Evolutionary conservation across 2,329 filamentous ascomycete genomes (phyloP), one percentile per base, ranked within the genome.

Genomic region (Fonsecaea pedrosoi): DNA sequence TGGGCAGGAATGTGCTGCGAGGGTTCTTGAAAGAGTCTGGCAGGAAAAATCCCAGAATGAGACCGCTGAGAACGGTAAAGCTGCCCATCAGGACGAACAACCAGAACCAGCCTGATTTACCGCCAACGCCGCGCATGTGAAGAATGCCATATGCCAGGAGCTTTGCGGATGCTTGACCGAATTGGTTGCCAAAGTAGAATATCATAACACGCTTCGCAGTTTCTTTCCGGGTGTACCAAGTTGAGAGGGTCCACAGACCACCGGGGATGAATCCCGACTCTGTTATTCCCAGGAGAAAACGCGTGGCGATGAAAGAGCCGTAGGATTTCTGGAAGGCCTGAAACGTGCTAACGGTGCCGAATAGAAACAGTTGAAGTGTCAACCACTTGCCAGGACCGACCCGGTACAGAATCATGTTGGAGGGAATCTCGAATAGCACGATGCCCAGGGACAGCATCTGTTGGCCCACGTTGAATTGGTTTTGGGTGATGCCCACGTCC

Each of bases 211-310:
- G 80, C 66, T 85, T 82, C 62, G 82, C 83, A 0, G 82, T 83
- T 72, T 87, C 85, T 2, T 78, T 77, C 2, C 79, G 79, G 0
- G 83, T 85, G 73, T 87, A 87, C 84, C 84, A 87, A 0, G 82
- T 84, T 0, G 84, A 85, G 1, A 87, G 75, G 2, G 83, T 84
- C 76, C 79, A 85, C 0, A 83, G 75, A 6, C 78, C 77, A 69
- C 84, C 85, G 0, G 85, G 85, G 62, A 87, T 86, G 69, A 85
- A 87, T 0, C 85, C 85, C 0, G 82, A 82, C 72, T 87, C 85
- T 2, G 80, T 81, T 12, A 86, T 76, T 1, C 84, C 85, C 0
- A 87, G 79, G 0, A 87, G 74, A 60, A 87, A 79, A 0, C 85
- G 78, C 0, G 83, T 84, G 0, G 78, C 79, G 34, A 87, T 75